phyloP scores from a whole-genome alignment of 257 asterid species.

The Cinchona pubescens region DNA sequence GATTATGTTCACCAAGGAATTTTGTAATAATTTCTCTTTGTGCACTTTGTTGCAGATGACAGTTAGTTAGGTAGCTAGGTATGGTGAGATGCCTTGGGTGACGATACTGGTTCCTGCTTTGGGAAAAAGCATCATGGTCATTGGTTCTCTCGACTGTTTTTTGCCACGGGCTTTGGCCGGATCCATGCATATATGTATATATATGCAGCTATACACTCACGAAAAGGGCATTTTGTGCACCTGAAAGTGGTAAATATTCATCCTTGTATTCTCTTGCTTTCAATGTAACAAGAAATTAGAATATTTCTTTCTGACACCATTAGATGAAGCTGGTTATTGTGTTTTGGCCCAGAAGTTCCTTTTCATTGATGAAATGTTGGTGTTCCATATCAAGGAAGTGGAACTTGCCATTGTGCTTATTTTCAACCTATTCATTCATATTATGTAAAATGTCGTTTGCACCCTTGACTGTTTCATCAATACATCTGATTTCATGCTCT shows the following conservation, averaged over 20 bases:
- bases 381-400: constrained; percentile 4
- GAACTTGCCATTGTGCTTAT: constrained; percentile 14
- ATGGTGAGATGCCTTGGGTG: constrained; percentile 4
- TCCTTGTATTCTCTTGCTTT: constrained; percentile 5
- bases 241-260: constrained; percentile 4
- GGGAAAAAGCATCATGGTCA: background rate
- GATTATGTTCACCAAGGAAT: background rate
- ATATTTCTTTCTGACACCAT: constrained; percentile 17
- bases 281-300: background rate
- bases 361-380: background rate
- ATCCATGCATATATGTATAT: background rate
- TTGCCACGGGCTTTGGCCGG: background rate
- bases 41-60: constrained; percentile 37
- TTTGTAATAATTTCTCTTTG: background rate
- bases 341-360: too few relatives aligned
- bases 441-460: background rate
- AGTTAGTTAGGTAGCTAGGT: constrained; percentile 17
- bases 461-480: background rate
- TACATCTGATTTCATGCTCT: background rate
- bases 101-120: constrained; percentile 6
- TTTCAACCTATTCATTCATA: background rate
- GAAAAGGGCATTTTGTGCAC: background rate
- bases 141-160: background rate
- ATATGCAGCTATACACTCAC: background rate
- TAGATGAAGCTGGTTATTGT: too few relatives aligned